These are phyloP conservation scores for Epichloe sp. DNA, from an alignment of 2,329 filamentous ascomycete species.

Conservation along the genomic window DNA sequence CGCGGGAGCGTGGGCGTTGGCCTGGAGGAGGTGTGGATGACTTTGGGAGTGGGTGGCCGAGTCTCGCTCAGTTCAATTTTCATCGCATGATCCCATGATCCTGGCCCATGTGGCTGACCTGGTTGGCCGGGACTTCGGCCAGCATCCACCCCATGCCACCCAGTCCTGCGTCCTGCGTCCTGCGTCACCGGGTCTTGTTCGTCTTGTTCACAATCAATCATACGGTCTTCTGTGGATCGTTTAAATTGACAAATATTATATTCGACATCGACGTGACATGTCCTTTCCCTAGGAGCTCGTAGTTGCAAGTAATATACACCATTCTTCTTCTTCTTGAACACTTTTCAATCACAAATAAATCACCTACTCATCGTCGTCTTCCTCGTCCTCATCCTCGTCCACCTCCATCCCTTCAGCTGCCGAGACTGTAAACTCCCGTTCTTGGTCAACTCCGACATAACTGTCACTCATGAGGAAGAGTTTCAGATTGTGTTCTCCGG, in stretches of 20 bases:
- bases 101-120: too few relatives aligned
- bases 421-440: slow-evolving; percentile 72
- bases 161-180: too few relatives aligned
- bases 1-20: not conserved
- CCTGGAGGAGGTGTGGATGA: not conserved
- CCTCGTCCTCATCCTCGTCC: slow-evolving; percentile 72
- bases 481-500: slow-evolving; percentile 78
- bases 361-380: slow-evolving; percentile 31
- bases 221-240: not conserved
- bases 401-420: slow-evolving; percentile 92
- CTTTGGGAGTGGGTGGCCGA: not conserved
- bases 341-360: too few relatives aligned
- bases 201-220: too few relatives aligned
- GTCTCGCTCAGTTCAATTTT: too few relatives aligned
- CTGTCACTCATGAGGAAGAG: slow-evolving; percentile 94
- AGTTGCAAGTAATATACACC: not conserved
- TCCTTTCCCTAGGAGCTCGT: not conserved
- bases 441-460: slow-evolving; percentile 94
- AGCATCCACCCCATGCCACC: too few relatives aligned
- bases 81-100: too few relatives aligned
- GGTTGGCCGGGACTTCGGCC: too few relatives aligned
- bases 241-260: not conserved
- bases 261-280: not conserved
- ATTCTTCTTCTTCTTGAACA: not conserved
- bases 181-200: too few relatives aligned